phyloP scores from a whole-genome alignment of 1,284 basidiomycete genomes.

The Rhodotorula sp. region DNA sequence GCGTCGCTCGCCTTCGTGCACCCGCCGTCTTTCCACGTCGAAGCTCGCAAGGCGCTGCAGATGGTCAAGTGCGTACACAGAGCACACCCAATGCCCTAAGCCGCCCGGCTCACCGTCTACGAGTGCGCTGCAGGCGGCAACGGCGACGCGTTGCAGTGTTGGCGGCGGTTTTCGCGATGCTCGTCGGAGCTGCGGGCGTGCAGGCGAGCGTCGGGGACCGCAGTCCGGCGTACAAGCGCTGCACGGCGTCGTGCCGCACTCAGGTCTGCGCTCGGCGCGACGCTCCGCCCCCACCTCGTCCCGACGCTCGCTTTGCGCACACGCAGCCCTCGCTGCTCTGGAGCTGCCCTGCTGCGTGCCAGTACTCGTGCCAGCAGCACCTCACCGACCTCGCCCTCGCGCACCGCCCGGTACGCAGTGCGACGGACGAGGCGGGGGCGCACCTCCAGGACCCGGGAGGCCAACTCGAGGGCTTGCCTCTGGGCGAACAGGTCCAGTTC shows the following conservation, averaged over 20 bases:
- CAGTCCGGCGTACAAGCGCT: conserved; percentile 59
- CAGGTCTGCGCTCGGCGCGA: conserved; percentile 36
- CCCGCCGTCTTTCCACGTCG: too few species aligned
- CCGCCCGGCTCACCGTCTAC: too few species aligned
- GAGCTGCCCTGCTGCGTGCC: conserved; percentile 85
- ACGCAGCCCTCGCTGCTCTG: conserved; percentile 55
- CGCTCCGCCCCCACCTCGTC: conserved; percentile 53
- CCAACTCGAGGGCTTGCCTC: conserved; percentile 43
- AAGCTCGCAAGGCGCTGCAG: too few species aligned
- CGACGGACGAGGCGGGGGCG: conserved; percentile 4
- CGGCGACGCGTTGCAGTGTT: neutral
- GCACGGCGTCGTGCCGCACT: conserved; percentile 55
- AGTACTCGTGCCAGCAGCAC: conserved; percentile 82
- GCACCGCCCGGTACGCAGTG: conserved; percentile 24
- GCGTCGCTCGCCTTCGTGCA: too few species aligned
- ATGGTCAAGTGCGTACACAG: too few species aligned
- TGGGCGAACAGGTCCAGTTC: conserved; percentile 61
- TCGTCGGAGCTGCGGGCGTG: neutral
- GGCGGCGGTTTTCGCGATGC: neutral
- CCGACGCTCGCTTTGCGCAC: conserved; percentile 37
- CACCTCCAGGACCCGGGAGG: conserved; percentile 30
- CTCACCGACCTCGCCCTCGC: conserved; percentile 68
- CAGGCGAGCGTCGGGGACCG: conserved; percentile 58
- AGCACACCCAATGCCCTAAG: too few species aligned
- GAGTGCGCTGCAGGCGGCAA: too few species aligned